A percentile compares a stretch with the other conserved stretches of the same genome.
These are phyloP conservation scores for Coniochaeta prunicola DNA, from an alignment of 2,329 filamentous ascomycete species.

Conservation along the genomic window DNA sequence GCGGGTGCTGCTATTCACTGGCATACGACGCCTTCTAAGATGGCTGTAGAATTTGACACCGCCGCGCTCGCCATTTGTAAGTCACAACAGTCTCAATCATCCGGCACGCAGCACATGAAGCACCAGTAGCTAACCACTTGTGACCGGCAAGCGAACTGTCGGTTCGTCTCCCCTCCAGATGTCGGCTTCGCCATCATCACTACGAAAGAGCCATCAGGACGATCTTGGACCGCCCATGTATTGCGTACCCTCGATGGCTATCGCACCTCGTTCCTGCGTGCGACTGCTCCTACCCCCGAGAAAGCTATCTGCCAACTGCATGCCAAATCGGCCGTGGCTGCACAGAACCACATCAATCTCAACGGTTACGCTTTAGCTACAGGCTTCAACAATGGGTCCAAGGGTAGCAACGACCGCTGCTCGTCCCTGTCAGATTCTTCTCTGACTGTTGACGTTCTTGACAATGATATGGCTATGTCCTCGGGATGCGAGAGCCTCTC, in stretches of 20 bases:
- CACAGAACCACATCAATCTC: constrained; percentile 21
- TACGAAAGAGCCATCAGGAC: constrained; percentile 16
- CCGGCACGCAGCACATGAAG: background rate
- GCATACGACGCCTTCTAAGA: constrained; percentile 5
- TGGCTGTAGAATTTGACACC: constrained; percentile 4
- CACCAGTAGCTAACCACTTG: background rate
- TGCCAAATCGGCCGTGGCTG: constrained; percentile 28
- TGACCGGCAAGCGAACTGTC: constrained; percentile 20
- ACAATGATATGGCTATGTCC: background rate
- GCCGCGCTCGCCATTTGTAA: constrained; percentile 12
- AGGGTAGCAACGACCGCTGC: constrained; percentile 7
- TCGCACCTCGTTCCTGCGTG: constrained; percentile 23
- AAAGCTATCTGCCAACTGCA: constrained; percentile 30
- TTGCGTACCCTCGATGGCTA: constrained; percentile 13
- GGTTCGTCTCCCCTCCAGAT: constrained; percentile 15
- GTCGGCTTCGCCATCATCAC: constrained; percentile 14
- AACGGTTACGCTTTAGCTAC: constrained; percentile 22
- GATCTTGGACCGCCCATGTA: constrained; percentile 18
- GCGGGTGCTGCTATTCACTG: background rate
- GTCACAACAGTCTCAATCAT: constrained; percentile 2
- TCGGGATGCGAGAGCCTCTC: constrained; percentile 11
- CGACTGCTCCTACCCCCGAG: constrained; percentile 18
- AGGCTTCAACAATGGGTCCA: constrained; percentile 6
- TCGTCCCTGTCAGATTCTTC: constrained; percentile 5
- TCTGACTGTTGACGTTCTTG: constrained; percentile 8